phyloP scores from a whole-genome alignment of 2,329 filamentous ascomycete genomes.

The Verticillium longisporum region DNA sequence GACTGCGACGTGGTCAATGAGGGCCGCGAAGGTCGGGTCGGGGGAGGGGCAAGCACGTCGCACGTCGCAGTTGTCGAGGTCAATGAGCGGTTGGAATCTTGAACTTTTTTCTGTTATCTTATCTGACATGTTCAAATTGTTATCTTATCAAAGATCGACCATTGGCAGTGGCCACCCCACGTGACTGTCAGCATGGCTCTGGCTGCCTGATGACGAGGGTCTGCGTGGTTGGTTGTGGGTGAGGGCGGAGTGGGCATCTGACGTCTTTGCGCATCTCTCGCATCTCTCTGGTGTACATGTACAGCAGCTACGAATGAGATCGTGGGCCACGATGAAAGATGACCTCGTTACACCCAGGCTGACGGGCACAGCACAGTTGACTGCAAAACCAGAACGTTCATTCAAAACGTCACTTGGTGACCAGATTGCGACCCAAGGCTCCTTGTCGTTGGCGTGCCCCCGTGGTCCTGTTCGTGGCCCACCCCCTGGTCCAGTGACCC shows the following conservation, averaged over 20 bases:
- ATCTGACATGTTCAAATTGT: not conserved
- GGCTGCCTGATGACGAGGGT: not conserved
- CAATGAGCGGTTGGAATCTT: not conserved
- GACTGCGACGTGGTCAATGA: not conserved
- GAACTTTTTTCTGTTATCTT: conserved; percentile 2
- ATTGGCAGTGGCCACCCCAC: not conserved
- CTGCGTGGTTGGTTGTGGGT: not conserved
- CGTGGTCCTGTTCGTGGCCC: not conserved
- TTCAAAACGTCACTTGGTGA: not conserved
- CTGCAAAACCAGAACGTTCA: not conserved
- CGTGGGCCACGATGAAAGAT: not conserved
- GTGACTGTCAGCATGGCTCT: not conserved
- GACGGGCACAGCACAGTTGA: not conserved
- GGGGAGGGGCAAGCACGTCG: not conserved
- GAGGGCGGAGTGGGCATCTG: not conserved
- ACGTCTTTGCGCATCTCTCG: not conserved
- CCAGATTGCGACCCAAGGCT: not conserved
- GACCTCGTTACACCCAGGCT: too few species aligned
- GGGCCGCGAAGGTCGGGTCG: not conserved
- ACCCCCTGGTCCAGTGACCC: not conserved
- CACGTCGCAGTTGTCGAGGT: not conserved
- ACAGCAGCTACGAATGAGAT: not conserved
- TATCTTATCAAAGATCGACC: not conserved
- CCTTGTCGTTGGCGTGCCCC: not conserved
- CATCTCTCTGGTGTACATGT: not conserved